Base-by-base conservation (phyloP, 495 filamentous ascomycete genomes). In the Annulohypoxylon maeteangense region DNA sequence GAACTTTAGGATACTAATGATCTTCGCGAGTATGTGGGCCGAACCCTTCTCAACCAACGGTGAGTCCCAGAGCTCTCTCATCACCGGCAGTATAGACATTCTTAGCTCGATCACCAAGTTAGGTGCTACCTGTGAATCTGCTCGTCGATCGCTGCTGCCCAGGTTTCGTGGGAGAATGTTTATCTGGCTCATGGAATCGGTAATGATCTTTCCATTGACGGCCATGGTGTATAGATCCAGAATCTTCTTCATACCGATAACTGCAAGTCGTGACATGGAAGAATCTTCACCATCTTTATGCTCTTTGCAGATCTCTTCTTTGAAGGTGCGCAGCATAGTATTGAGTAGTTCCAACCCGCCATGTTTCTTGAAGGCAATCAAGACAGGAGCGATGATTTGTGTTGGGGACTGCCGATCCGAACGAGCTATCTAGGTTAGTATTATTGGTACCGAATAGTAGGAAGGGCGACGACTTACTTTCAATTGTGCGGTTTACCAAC, bases 101-200 rank as follows among this genome's bases (percentile, higher is more conserved):
- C 94, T 89, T 45, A 98, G 81, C 76, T 98, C 95, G 32, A 99
- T 90, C 10, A 97, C 76, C 62, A 98, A 91, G 74, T 98, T 95
- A 6, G 85, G 83, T 6, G 90, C 81, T 14, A 89, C 85, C 72
- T 92, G 93, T 68, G 86, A 87, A 74, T 97, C 91, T 7, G 87
- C 79, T 29, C 85, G 86, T 31, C 86, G 83, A 36, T 87, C 85
- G 56, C 48, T 54, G 29, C 6, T 47, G 7, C 87, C 81, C 22
- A 89, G 84, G 31, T 84, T 84, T 22, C 78, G 74, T 5, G 74
- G 67, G 3, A 85, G 76, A 69, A 97, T 85, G 38, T 88, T 85
- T 50, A 86, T 80, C 22, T 90, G 89, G 68, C 90, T 87, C 48
- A 80, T 79, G 3, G 94, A 90, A 16, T 99, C 95, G 6, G 84